Percentiles rank a stretch among this genome's conserved stretches.
Conservation (phyloP, 192 early-diverging fungal genomes). For the Coemansia sp. region DNA sequence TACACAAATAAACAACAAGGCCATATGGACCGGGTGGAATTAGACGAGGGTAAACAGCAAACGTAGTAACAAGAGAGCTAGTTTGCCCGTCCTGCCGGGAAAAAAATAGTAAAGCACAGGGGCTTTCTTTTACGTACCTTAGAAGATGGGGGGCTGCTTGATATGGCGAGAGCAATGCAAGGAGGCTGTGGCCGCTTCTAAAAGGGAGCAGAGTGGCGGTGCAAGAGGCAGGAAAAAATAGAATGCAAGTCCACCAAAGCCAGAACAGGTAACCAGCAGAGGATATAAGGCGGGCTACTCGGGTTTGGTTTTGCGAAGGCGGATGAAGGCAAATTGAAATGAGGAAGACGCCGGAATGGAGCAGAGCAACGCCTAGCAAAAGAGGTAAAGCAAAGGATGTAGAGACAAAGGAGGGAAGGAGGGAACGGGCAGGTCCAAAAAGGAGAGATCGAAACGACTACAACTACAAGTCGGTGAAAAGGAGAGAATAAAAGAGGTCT, state of each 20-base stretch:
- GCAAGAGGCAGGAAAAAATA: background rate
- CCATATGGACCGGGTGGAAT: background rate
- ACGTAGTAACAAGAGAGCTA: background rate
- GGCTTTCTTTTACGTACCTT: constrained; percentile 3
- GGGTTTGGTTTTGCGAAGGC: background rate
- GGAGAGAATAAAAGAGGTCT: background rate
- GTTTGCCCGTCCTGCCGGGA: background rate
- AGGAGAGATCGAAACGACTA: constrained; percentile 9
- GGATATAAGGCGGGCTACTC: background rate
- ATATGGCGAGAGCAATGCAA: background rate
- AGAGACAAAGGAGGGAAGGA: background rate
- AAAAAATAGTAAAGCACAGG: constrained; percentile 2
- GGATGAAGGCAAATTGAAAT: constrained; percentile 7
- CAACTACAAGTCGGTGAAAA: constrained; percentile 5
- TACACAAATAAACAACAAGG: constrained; percentile 8
- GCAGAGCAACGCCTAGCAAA: constrained; percentile 2
- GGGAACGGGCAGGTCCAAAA: constrained; percentile 4
- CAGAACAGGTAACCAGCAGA: background rate
- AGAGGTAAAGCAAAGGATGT: constrained; percentile 1
- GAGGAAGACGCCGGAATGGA: background rate
- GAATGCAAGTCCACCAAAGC: background rate
- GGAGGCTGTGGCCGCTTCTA: constrained; percentile 7
- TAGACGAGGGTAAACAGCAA: background rate
- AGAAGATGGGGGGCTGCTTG: background rate
- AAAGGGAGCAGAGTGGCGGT: constrained; percentile 2